Evolutionary conservation across 1,139 yeast genomes (phyloP), one percentile per base, ranked within the genome.

Genomic region (Kluyveromyces sp.): DNA sequence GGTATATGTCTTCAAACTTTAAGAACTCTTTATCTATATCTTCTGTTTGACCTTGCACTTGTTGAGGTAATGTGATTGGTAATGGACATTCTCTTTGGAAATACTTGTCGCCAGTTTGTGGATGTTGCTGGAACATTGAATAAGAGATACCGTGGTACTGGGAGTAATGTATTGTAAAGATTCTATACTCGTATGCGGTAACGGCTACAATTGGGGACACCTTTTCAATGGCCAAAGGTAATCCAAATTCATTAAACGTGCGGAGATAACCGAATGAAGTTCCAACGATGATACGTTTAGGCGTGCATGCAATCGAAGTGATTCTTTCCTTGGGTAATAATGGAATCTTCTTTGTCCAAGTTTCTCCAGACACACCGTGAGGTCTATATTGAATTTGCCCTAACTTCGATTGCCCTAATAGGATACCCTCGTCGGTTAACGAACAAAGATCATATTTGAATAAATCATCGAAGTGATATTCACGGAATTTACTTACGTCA

Each of bases 381-480:
- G 74, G 67, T 51, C 74, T 71, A 52, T 64, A 74, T 41, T 66
- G 60, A 6, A 74, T 51, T 30, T 65, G 67, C 2, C 73, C 67
- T 4, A 54, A 46, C 29, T 59, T 60, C 15, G 77, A 72, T 26
- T 69, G 67, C 1, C 83, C 95, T 48, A 88, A 74, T 3, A 88
- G 60, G 0, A 84, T 68, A 1, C 94, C 96, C 3, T 72, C 72
- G 33, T 73, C 73, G 46, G 82, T 82, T 58, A 92, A 71, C 1
- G 88, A 78, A 31, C 96, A 94, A 45, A 87, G 68, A 61, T 88
- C 96, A 63, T 73, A 87, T 21, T 78, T 74, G 49, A 74, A 72
- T 42, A 77, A 65, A 63, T 92, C 98, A 42, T 82, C 83, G 66
- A 92, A 90, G 65, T 88, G 94, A 57, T 87, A 88, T 56, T 88